phyloP scores from a whole-genome alignment of 805 yeast genomes.

The Kazachstania viticola region DNA sequence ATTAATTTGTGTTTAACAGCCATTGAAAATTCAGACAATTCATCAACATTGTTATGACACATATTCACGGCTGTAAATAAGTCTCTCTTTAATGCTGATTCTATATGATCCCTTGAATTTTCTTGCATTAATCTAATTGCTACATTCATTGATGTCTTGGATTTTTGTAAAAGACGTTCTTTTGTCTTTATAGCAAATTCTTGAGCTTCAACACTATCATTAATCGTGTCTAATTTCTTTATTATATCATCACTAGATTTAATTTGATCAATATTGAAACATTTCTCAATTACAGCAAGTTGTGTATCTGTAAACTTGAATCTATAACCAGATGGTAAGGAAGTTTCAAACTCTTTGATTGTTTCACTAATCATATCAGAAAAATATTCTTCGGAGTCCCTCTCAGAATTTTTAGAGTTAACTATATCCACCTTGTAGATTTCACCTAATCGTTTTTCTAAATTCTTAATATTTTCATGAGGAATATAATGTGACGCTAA shows the following conservation, averaged over 20 bases:
- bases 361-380: conserved; percentile 48
- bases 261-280: conserved; percentile 41
- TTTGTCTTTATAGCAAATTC: conserved; percentile 54
- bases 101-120: conserved; percentile 47
- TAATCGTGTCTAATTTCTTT: conserved; percentile 37
- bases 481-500: conserved; percentile 86
- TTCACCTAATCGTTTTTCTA: conserved; percentile 54
- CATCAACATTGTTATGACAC: conserved; percentile 35
- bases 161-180: conserved; percentile 48
- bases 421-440: conserved; percentile 28
- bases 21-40: conserved; percentile 47
- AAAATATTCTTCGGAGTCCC: conserved; percentile 7
- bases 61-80: conserved; percentile 66
- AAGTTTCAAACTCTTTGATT: conserved; percentile 64
- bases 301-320: conserved; percentile 47
- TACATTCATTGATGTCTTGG: conserved; percentile 70
- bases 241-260: conserved; percentile 42
- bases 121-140: conserved; percentile 56
- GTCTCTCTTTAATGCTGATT: conserved; percentile 61
- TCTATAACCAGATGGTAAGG: conserved; percentile 49
- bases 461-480: conserved; percentile 45
- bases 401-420: neutral
- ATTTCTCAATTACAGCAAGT: conserved; percentile 51
- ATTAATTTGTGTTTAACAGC: conserved; percentile 56
- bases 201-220: conserved; percentile 40